Evolutionary conservation across 345 rosid genomes (phyloP), one percentile per base, ranked within the genome.

Genomic region (Lagerstroemia speciosa): DNA sequence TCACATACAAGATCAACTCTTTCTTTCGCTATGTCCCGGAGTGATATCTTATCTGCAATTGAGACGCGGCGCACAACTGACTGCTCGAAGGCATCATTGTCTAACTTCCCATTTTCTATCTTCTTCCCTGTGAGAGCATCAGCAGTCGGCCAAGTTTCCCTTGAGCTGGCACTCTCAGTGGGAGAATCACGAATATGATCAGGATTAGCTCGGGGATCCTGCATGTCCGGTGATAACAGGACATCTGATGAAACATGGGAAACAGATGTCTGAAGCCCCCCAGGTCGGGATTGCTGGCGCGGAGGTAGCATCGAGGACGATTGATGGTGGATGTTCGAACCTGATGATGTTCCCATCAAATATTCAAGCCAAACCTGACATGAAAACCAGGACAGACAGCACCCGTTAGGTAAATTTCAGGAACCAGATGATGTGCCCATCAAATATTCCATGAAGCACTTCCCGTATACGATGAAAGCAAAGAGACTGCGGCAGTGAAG

Each of bases 101-200:
- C 97, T 34, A 75, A 70, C 76, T 87, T 95, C 57, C 85, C 88
- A 69, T 87, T 89, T 57, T 79, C 96, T 80, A 85, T 55, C 85
- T 92, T 88, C 83, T 83, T 87, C 22, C 75, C 80, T 76, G 77
- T 67, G 46, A 78, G 78, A 68, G 80, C 86, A 71, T 88, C 88
- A 3, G 87, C 83, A 79, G 91, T 75, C 38, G 96, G 97, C 97
- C 98, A 95, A 22, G 97, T 95, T 68, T 95, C 99, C 68, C 84
- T 83, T 40, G 98, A 95, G 80, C 97, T 92, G 3, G 98, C 98
- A 80, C 98, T 95, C 79, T 90, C 98, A 38, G 98, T 87, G 43
- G 99, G 99, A 11, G 98, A 95, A 75, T 92, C 98, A 8, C 86
- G 96, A 40, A 80, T 78, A 57, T 86, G 81, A 71, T 85, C 92